Evolutionary conservation across 768 basidiomycete species (phyloP), one percentile per base, ranked within the genome.

Genomic region (Leccinum obscurum): DNA sequence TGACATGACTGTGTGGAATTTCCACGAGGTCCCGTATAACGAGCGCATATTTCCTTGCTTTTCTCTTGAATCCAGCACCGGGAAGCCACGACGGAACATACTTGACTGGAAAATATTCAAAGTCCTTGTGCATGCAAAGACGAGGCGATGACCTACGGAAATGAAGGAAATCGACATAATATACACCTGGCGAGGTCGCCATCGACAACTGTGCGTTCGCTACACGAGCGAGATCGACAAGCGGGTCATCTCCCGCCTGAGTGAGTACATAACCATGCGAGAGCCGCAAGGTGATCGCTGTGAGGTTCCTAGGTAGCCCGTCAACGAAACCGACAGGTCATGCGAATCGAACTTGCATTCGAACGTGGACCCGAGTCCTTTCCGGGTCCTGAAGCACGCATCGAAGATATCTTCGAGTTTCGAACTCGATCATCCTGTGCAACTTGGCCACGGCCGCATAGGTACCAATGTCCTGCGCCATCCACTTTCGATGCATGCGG

Each of bases 241-340:
- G 74, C 48, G 70, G 73, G 49, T 82, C 80, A 5, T 78, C 62
- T 14, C 70, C 72, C 2, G 71, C 60, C 55, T 68, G 57, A n/a
- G 77, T 72, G 8, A 76, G 71, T 17, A 77, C 65, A 55, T 79
- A 77, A 3, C 80, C 80, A 58, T 80, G 81, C 1, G 72, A 71
- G 11, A 77, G 64, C 20, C 72, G 72, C 34, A 80, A 70, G 6
- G 73, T 70, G 17, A 77, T 64, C 5, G 75, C 60, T n/a, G 56
- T 56, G 20, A 60, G 14, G 17, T 59, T 57, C 32, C 64, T 66
- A 34, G 2, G 58, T 2, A 22, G 3, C 8, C 8, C 1, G 39
- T 58, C 13, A 54, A 35, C 5, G 17, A 13, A 14, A 13, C 6
- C 14, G 2, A 0, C 13, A n/a, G 6, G 9, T 0, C 8, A 28